Base-by-base conservation (phyloP, 805 yeast species). In the Ogataea ramenticola region DNA sequence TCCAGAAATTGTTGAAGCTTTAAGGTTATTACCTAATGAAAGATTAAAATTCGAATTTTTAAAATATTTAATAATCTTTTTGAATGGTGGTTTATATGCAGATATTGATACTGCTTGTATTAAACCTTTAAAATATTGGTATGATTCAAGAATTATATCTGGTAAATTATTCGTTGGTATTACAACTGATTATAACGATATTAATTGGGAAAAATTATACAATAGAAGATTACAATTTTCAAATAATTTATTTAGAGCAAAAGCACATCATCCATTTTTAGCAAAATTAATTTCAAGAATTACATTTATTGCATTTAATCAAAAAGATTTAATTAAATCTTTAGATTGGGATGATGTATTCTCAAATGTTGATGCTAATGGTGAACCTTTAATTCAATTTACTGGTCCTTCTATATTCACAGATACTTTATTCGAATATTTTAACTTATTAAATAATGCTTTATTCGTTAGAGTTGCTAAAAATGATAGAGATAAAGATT, bases 21-120 rank as follows among this genome's bases (percentile, higher is more conserved):
- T 62, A 68, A 67, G 44, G 48, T 51, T 9, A 56, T 77, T 45
- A 39, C 81, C 82, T 1, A 74, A 74, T 56, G 67, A 61, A 21
- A 63, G 72, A 30, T 58, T 74, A 41, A 61, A 64, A 48, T 74
- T 70, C 64, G 84, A 79, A 52, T 77, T 78, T 47, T 68, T 78
- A 57, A 66, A 80, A 43, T 79, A 78, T 54, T 59, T 77, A 46
- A 65, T 76, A 7, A 51, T 78, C 6, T 77, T 55, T 46, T 68
- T 79, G 3, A 59, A 63, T 39, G 85, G 85, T 39, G 85, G 85
- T n/a, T 70, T 75, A 12, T 79, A 79, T 52, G 72, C 82, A 3
- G 84, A 79, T 55, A 74, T 78, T 31, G 85, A 79, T 55, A 78
- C 83, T 0, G 65, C 62, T 46, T 72, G 79, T 22, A 65, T 73